phyloP scores from a whole-genome alignment of 768 basidiomycete genomes.

The Boletales sp. region DNA sequence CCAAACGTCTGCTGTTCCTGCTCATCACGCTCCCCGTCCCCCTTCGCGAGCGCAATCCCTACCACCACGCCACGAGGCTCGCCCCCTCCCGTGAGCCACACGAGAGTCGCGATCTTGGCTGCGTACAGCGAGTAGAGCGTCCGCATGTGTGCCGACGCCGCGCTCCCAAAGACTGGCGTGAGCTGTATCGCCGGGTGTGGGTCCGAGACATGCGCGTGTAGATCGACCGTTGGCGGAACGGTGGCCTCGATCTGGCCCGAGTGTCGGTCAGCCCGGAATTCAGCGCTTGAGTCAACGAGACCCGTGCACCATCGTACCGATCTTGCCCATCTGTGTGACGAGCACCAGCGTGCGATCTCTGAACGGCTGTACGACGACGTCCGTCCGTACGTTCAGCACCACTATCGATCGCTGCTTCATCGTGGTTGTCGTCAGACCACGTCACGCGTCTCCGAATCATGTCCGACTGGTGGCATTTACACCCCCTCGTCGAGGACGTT shows the following conservation, averaged over 20 bases:
- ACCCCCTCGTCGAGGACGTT: constrained; percentile 55
- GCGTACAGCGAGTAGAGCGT: constrained; percentile 78
- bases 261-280: constrained; percentile 3
- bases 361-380: constrained; percentile 75
- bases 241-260: constrained; percentile 70
- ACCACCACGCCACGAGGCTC: constrained; percentile 64
- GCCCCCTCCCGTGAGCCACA: constrained; percentile 59
- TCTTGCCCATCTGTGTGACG: constrained; percentile 87
- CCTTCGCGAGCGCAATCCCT: constrained; percentile 62
- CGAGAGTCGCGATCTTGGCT: constrained; percentile 80
- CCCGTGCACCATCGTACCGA: constrained; percentile 71
- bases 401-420: constrained; percentile 45
- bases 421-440: neutral
- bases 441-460: constrained; percentile 12
- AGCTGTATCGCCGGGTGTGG: constrained; percentile 74
- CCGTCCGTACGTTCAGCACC: constrained; percentile 59
- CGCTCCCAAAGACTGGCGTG: constrained; percentile 72
- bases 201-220: constrained; percentile 30
- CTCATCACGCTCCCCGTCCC: constrained; percentile 30
- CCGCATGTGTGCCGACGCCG: constrained; percentile 64
- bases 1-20: constrained; percentile 45
- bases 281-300: neutral
- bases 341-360: constrained; percentile 82
- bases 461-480: constrained; percentile 69
- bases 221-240: constrained; percentile 59